These are phyloP conservation scores for Cylindrotheca closterium DNA, from an alignment of 108 stramenopile genomes.

Conservation along the genomic window DNA sequence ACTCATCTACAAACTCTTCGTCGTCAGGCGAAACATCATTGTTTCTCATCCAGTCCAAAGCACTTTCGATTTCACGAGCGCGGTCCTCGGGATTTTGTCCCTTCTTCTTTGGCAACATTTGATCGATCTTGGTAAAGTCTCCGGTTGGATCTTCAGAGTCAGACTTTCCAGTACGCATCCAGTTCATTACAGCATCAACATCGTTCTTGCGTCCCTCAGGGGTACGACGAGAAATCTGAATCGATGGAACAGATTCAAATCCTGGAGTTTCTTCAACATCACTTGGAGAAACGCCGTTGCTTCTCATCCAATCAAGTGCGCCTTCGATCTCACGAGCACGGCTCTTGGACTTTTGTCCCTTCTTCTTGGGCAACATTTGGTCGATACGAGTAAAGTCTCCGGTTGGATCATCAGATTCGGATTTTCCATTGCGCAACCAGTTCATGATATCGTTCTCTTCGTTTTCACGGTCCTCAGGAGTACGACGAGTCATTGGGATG, in stretches of 20 bases:
- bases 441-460: constrained; percentile 18
- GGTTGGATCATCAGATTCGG: constrained; percentile 1
- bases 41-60: constrained; percentile 22
- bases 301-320: constrained; percentile 30
- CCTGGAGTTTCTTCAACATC: neutral
- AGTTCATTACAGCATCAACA: constrained; percentile 14
- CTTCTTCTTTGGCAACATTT: constrained; percentile 20
- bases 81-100: constrained; percentile 15
- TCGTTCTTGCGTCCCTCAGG: neutral
- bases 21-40: constrained; percentile 6
- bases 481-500: constrained; percentile 4
- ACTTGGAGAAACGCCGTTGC: neutral
- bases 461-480: constrained; percentile 6
- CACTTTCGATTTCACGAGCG: constrained; percentile 16
- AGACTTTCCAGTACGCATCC: constrained; percentile 16
- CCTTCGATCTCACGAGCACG: constrained; percentile 29
- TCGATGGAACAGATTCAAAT: neutral
- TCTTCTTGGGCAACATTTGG: constrained; percentile 9
- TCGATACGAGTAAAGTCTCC: constrained; percentile 15
- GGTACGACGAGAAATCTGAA: neutral
- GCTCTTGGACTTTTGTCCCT: neutral
- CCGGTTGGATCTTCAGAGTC: neutral
- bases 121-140: constrained; percentile 8
- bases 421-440: constrained; percentile 12
- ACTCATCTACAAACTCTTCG: neutral